phyloP scores from a whole-genome alignment of 2,329 filamentous ascomycete species.

The Colletotrichum higginsianum region DNA sequence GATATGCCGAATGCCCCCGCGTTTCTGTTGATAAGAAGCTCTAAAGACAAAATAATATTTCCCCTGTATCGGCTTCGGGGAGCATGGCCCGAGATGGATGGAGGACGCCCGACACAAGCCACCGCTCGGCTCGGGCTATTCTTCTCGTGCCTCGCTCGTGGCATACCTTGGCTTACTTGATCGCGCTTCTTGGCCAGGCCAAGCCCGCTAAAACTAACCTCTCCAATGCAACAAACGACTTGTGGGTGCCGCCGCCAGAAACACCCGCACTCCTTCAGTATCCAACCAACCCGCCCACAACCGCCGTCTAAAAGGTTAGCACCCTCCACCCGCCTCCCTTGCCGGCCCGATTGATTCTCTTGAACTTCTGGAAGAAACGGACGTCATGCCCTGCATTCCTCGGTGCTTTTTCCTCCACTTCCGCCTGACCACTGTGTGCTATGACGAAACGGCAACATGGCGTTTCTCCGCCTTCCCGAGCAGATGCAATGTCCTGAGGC shows the following conservation, averaged over 20 bases:
- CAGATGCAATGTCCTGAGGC: background rate
- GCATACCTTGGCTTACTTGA: constrained; percentile 35
- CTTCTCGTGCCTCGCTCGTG: constrained; percentile 39
- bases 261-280: constrained; percentile 27
- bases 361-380: constrained; percentile 39
- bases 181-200: constrained; percentile 21
- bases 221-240: constrained; percentile 26
- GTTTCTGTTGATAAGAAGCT: background rate
- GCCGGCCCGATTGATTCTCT: constrained; percentile 41
- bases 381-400: constrained; percentile 39
- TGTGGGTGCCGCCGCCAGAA: constrained; percentile 28
- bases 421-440: constrained; percentile 15
- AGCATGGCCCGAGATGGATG: constrained; percentile 19
- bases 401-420: constrained; percentile 25
- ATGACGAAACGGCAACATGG: constrained; percentile 32
- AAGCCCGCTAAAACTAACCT: constrained; percentile 10
- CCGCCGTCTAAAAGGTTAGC: constrained; percentile 30
- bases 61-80: constrained; percentile 6
- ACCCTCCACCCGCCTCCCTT: constrained; percentile 35
- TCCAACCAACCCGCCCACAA: constrained; percentile 1
- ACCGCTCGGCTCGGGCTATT: constrained; percentile 24
- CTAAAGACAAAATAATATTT: constrained; percentile 16
- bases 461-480: background rate
- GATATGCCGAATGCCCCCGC: constrained; percentile 10
- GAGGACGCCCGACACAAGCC: background rate